These are phyloP conservation scores for Ceratocystis harringtonii DNA, from an alignment of 2,329 filamentous ascomycete species.

Conservation along the genomic window DNA sequence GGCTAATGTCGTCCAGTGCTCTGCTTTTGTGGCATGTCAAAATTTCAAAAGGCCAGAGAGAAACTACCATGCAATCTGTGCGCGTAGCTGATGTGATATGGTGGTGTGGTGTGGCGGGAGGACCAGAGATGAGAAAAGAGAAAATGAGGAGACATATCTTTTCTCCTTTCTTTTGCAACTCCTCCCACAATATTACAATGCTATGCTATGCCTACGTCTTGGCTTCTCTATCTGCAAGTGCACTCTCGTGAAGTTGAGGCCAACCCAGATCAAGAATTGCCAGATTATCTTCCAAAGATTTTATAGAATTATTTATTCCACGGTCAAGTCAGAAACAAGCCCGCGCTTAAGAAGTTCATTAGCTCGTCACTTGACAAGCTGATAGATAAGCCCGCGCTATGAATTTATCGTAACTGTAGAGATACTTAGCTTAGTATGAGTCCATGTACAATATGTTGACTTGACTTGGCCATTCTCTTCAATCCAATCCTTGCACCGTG, in stretches of 20 bases:
- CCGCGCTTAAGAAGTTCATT: background rate
- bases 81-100: background rate
- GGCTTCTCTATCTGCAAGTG: background rate
- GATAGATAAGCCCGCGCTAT: background rate
- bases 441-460: background rate
- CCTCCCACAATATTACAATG: background rate
- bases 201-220: background rate
- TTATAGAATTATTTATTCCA: background rate
- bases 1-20: background rate
- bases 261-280: background rate
- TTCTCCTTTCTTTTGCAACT: background rate
- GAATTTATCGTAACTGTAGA: background rate
- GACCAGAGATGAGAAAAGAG: background rate
- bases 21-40: constrained; percentile 2
- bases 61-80: background rate
- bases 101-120: background rate
- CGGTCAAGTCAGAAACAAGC: background rate
- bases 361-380: background rate
- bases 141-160: background rate
- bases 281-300: background rate
- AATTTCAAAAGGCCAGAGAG: background rate
- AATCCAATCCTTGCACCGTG: background rate
- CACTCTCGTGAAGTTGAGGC: background rate
- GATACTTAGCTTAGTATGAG: background rate
- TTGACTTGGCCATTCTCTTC: background rate